A percentile compares a stretch with the other conserved stretches of the same genome.
These are phyloP conservation scores for Pseudocercospora cruenta DNA, from an alignment of 2,329 filamentous ascomycete genomes.

Conservation along the genomic window DNA sequence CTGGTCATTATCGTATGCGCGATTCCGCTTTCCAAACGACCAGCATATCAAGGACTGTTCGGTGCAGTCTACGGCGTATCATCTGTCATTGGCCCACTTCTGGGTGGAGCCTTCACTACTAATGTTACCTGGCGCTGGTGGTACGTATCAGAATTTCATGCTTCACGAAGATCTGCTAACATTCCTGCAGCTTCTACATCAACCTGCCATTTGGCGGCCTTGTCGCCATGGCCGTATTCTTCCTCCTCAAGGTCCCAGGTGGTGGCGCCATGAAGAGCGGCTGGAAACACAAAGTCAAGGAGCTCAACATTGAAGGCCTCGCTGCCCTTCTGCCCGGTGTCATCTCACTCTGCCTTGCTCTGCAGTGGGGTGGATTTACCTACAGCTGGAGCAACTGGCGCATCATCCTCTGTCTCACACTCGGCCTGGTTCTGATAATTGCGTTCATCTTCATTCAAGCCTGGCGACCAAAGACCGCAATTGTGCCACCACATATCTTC, in stretches of 20 bases:
- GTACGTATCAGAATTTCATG: conserved; percentile 15
- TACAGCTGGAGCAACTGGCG: conserved; percentile 35
- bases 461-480: conserved; percentile 46
- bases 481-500: conserved; percentile 2
- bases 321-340: conserved; percentile 43
- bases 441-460: conserved; percentile 47
- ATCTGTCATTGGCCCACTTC: conserved; percentile 48
- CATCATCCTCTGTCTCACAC: conserved; percentile 1
- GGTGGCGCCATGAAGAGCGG: conserved; percentile 4
- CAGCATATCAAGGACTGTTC: conserved; percentile 42
- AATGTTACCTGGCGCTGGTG: conserved; percentile 44
- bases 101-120: conserved; percentile 50
- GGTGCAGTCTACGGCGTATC: conserved; percentile 44
- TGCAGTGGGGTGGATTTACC: conserved; percentile 7
- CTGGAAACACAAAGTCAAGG: conserved; percentile 43
- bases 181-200: conserved; percentile 37
- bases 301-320: conserved; percentile 52
- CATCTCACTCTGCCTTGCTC: conserved; percentile 8
- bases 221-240: conserved; percentile 43
- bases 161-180: conserved; percentile 6
- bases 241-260: conserved; percentile 43
- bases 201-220: conserved; percentile 50
- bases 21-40: conserved; percentile 4
- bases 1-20: conserved; percentile 11
- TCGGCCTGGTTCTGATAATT: conserved; percentile 36